These are phyloP conservation scores for Cudoniella acicularis DNA, from an alignment of 495 filamentous ascomycete species.

Conservation along the genomic window DNA sequence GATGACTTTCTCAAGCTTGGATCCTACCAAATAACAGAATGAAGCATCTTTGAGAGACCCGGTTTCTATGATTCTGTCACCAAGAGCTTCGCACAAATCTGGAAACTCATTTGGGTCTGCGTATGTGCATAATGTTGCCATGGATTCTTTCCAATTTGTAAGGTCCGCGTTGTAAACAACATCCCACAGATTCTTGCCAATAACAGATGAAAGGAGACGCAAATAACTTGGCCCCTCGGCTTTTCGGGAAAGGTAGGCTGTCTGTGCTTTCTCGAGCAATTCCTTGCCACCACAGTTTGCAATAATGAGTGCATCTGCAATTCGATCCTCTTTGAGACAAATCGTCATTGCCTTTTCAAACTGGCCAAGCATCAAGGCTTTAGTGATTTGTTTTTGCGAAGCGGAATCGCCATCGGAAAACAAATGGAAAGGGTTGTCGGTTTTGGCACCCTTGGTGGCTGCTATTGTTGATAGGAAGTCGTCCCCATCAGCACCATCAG, in stretches of 20 bases:
- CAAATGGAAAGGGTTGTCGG: constrained; percentile 78
- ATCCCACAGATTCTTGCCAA: constrained; percentile 97
- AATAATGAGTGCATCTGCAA: constrained; percentile 97
- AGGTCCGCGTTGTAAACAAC: constrained; percentile 94
- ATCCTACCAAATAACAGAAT: constrained; percentile 93
- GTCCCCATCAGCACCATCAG: constrained; percentile 65
- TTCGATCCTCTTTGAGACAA: constrained; percentile 78
- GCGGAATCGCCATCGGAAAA: constrained; percentile 55
- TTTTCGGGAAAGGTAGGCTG: constrained; percentile 83
- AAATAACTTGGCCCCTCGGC: constrained; percentile 84
- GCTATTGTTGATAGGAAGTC: constrained; percentile 75
- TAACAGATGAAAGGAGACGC: constrained; percentile 83
- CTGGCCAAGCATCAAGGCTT: constrained; percentile 78
- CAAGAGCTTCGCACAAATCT: constrained; percentile 93
- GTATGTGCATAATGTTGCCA: constrained; percentile 93
- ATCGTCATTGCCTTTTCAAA: constrained; percentile 89
- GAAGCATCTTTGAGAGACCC: constrained; percentile 78
- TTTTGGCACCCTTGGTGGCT: constrained; percentile 73
- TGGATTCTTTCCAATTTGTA: constrained; percentile 91
- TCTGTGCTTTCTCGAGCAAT: constrained; percentile 90
- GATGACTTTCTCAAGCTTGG: constrained; percentile 95
- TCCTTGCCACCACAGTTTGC: constrained; percentile 94
- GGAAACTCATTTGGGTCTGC: constrained; percentile 86
- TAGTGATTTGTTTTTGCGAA: constrained; percentile 83
- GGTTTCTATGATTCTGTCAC: constrained; percentile 82